These are phyloP conservation scores for Capsicum baccatum DNA, from an alignment of 257 asterid species.

Conservation along the genomic window DNA sequence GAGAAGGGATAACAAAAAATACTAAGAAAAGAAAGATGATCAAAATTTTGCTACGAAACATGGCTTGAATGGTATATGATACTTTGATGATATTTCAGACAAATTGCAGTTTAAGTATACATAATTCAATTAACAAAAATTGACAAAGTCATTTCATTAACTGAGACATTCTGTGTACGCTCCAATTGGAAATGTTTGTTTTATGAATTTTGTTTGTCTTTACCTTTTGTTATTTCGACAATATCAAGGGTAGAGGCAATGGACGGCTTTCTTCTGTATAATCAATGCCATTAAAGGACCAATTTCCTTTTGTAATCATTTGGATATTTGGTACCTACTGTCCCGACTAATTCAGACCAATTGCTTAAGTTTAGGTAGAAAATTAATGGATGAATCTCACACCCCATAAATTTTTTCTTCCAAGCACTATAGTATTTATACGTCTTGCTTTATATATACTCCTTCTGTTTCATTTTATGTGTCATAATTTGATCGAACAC, in stretches of 20 bases:
- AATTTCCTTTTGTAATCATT: not conserved
- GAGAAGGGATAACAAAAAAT: slow-evolving; percentile 26
- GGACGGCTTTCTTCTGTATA: slow-evolving; percentile 25
- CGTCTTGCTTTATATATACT: no score
- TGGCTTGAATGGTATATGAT: not conserved
- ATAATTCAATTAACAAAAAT: not conserved
- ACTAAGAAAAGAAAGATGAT: not conserved
- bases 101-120: not conserved
- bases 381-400: not conserved
- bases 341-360: not conserved
- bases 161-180: not conserved
- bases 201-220: slow-evolving; percentile 15
- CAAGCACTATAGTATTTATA: no score
- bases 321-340: not conserved
- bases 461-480: no score
- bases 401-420: no score
- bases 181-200: not conserved
- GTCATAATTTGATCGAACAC: no score
- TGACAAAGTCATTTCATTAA: not conserved
- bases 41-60: not conserved
- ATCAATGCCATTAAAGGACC: not conserved
- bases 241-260: not conserved
- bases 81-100: not conserved
- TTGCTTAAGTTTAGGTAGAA: not conserved
- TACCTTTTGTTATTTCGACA: not conserved